Conservation (phyloP, 176 grass and related monocot genomes). For the Avena sativa region DNA sequence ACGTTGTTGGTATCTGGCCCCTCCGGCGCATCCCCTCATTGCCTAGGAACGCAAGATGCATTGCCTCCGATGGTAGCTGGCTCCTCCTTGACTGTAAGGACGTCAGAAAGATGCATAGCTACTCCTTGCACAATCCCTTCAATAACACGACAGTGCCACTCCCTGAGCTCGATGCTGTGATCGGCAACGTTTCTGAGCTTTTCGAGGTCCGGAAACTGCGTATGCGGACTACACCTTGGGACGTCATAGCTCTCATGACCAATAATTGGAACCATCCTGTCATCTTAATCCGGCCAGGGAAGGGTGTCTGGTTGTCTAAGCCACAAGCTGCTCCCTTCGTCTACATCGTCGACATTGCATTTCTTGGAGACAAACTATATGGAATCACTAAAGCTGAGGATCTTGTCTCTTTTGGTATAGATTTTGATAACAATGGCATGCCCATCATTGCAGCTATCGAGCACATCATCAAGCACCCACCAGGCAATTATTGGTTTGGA, state of each 20-base stretch:
- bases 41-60: background rate
- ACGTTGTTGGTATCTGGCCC: background rate
- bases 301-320: background rate
- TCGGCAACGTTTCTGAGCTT: background rate
- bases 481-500: background rate
- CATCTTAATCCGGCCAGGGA: background rate
- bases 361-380: background rate
- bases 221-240: background rate
- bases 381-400: slow-evolving; percentile 4
- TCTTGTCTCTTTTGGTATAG: background rate
- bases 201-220: background rate
- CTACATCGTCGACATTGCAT: background rate
- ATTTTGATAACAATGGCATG: background rate
- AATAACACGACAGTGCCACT: background rate
- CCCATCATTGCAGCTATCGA: background rate
- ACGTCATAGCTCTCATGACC: background rate
- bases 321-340: slow-evolving; percentile 3
- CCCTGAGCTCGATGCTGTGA: slow-evolving; percentile 1
- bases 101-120: background rate
- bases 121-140: background rate
- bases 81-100: background rate
- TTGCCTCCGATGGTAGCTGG: background rate
- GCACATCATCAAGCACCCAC: background rate
- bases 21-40: background rate
- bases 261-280: background rate